phyloP scores from a whole-genome alignment of 2,329 filamentous ascomycete genomes.

The Boeremia lycopersici region DNA sequence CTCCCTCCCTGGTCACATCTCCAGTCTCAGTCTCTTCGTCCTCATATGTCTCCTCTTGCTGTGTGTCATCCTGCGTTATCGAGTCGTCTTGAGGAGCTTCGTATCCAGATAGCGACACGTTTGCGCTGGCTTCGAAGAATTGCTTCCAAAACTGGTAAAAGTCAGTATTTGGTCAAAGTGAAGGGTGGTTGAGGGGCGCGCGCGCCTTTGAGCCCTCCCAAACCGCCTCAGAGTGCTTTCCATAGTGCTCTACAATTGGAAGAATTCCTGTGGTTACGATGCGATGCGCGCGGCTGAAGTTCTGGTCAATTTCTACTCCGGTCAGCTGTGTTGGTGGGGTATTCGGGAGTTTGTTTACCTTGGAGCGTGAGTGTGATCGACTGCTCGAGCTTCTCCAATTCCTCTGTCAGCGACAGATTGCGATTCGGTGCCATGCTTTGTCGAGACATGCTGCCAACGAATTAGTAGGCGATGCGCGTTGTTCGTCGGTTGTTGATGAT shows the following conservation, averaged over 20 bases:
- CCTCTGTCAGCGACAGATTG: slow-evolving; percentile 83
- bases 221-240: slow-evolving; percentile 88
- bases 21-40: slow-evolving; percentile 53
- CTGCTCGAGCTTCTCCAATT: slow-evolving; percentile 94
- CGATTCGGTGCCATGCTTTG: slow-evolving; percentile 56
- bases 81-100: slow-evolving; percentile 74
- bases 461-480: background rate
- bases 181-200: background rate
- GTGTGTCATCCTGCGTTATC: slow-evolving; percentile 52
- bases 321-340: slow-evolving; percentile 37
- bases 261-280: slow-evolving; percentile 95
- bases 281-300: slow-evolving; percentile 94
- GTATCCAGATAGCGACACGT: slow-evolving; percentile 94
- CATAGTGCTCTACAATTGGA: slow-evolving; percentile 92
- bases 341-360: slow-evolving; percentile 56
- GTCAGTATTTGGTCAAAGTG: slow-evolving; percentile 1
- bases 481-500: slow-evolving; percentile 16
- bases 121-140: slow-evolving; percentile 98
- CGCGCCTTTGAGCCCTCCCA: slow-evolving; percentile 94
- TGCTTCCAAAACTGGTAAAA: slow-evolving; percentile 90
- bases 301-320: slow-evolving; percentile 87
- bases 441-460: slow-evolving; percentile 55
- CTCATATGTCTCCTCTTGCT: slow-evolving; percentile 46
- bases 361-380: slow-evolving; percentile 95
- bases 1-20: slow-evolving; percentile 46